These are phyloP conservation scores for Geranium rotundifolium DNA, from an alignment of 345 rosid species.

Conservation along the genomic window DNA sequence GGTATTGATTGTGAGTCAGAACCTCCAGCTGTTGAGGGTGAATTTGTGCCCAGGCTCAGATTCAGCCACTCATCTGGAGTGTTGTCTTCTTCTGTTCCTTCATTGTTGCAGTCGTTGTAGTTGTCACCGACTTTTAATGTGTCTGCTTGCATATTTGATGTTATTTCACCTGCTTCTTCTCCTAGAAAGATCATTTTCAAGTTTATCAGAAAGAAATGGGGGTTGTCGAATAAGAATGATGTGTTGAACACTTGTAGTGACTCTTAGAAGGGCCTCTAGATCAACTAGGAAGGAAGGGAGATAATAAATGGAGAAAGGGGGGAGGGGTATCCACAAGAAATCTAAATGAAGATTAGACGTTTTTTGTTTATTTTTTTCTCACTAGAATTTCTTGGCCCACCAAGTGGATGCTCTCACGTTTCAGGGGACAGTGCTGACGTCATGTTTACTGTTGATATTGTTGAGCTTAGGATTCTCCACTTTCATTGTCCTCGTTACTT, in stretches of 20 bases:
- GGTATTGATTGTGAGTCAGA: slow-evolving; percentile 24
- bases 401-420: slow-evolving; percentile 29
- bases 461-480: slow-evolving; percentile 56
- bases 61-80: slow-evolving; percentile 49
- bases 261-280: slow-evolving; percentile 19
- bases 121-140: slow-evolving; percentile 10
- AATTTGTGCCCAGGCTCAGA: slow-evolving; percentile 41
- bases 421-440: slow-evolving; percentile 34
- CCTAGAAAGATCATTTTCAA: slow-evolving; percentile 28
- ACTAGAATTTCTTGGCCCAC: slow-evolving; percentile 22
- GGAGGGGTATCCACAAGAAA: slow-evolving; percentile 12
- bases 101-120: slow-evolving; percentile 14
- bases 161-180: slow-evolving; percentile 23
- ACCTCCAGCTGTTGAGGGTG: slow-evolving; percentile 28
- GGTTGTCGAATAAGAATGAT: slow-evolving; percentile 1
- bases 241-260: slow-evolving; percentile 14
- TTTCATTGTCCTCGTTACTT: slow-evolving; percentile 15
- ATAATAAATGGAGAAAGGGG: slow-evolving; percentile 22
- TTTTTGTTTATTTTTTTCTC: slow-evolving; percentile 2
- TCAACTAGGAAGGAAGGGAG: slow-evolving; percentile 14
- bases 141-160: slow-evolving; percentile 9
- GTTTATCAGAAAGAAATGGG: slow-evolving; percentile 4
- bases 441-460: slow-evolving; percentile 25
- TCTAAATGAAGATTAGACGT: slow-evolving; percentile 9
- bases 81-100: slow-evolving; percentile 14